phyloP scores from a whole-genome alignment of 2,329 filamentous ascomycete genomes.

The Ascosphaera acerosa region DNA sequence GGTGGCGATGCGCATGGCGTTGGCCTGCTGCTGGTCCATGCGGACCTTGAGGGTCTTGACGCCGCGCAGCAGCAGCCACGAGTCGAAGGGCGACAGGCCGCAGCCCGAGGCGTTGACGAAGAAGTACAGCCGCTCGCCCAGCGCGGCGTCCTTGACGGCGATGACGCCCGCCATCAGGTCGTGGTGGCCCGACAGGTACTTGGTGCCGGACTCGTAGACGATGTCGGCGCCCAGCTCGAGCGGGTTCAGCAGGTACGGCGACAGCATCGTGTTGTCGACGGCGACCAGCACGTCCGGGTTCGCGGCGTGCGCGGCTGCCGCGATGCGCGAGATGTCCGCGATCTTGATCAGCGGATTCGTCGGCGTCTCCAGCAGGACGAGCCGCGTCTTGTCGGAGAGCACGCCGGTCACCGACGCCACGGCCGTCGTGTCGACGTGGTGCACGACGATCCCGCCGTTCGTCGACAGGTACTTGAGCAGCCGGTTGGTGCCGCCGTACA shows the following conservation, averaged over 20 bases:
- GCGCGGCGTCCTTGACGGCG: conserved; percentile 54
- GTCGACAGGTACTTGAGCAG: conserved; percentile 76
- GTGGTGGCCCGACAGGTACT: conserved; percentile 93
- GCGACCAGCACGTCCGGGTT: conserved; percentile 63
- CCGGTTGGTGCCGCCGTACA: conserved; percentile 88
- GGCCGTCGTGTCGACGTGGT: conserved; percentile 84
- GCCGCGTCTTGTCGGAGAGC: conserved; percentile 58
- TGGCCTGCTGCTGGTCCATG: conserved; percentile 95
- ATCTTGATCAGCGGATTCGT: conserved; percentile 98
- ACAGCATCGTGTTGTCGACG: conserved; percentile 98
- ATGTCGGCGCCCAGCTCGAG: conserved; percentile 87
- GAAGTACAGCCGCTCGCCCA: conserved; percentile 84
- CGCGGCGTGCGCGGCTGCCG: conserved; percentile 46
- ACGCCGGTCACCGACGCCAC: conserved; percentile 42
- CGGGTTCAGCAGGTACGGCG: conserved; percentile 78
- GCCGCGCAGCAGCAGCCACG: conserved; percentile 81
- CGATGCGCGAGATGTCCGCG: conserved; percentile 66
- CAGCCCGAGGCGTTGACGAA: conserved; percentile 94
- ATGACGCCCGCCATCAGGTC: conserved; percentile 98
- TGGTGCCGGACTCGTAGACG: conserved; percentile 92
- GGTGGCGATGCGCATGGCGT: conserved; percentile 70
- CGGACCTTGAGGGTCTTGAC: conserved; percentile 92
- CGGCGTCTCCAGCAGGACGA: conserved; percentile 88
- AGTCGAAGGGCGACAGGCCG: conserved; percentile 82
- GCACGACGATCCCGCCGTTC: conserved; percentile 75